A percentile compares a stretch with the other conserved stretches of the same genome.
These are phyloP conservation scores for Boeremia lycopersici DNA, from an alignment of 2,329 filamentous ascomycete genomes.

Conservation along the genomic window DNA sequence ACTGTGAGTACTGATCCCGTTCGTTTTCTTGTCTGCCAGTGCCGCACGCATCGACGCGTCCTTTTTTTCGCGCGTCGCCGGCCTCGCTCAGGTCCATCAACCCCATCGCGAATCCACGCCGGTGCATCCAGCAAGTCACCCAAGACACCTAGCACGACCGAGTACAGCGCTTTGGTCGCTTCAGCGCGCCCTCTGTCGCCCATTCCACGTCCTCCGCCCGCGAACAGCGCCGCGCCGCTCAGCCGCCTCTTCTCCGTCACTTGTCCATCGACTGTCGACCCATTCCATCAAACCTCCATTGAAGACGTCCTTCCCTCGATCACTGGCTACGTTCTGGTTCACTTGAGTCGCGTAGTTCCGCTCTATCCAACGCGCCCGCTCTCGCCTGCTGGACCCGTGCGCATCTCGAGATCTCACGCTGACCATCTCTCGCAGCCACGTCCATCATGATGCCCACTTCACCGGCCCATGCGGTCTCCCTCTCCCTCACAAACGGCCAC, in stretches of 20 bases:
- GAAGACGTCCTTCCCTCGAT: slow-evolving; percentile 30
- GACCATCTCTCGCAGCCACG: slow-evolving; percentile 59
- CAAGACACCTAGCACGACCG: slow-evolving; percentile 20
- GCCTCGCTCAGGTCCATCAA: slow-evolving; percentile 42
- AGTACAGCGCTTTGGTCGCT: slow-evolving; percentile 21
- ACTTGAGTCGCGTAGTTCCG: slow-evolving; percentile 52
- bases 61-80: slow-evolving; percentile 22
- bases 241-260: slow-evolving; percentile 35
- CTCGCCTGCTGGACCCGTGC: slow-evolving; percentile 39
- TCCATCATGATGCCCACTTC: slow-evolving; percentile 67
- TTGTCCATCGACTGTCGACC: slow-evolving; percentile 41
- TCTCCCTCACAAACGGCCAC: slow-evolving; percentile 72
- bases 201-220: slow-evolving; percentile 18
- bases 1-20: slow-evolving; percentile 60
- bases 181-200: slow-evolving; percentile 21
- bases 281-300: slow-evolving; percentile 50
- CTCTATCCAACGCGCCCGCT: slow-evolving; percentile 45
- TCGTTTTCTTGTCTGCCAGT: slow-evolving; percentile 30
- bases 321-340: slow-evolving; percentile 41
- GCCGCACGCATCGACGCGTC: slow-evolving; percentile 20
- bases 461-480: slow-evolving; percentile 66
- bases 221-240: slow-evolving; percentile 30
- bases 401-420: slow-evolving; percentile 47
- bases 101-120: slow-evolving; percentile 42
- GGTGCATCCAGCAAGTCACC: slow-evolving; percentile 36